Evolutionary conservation across 805 yeast species (phyloP), one percentile per base, ranked within the genome.

Genomic region (Metschnikowia matae): DNA sequence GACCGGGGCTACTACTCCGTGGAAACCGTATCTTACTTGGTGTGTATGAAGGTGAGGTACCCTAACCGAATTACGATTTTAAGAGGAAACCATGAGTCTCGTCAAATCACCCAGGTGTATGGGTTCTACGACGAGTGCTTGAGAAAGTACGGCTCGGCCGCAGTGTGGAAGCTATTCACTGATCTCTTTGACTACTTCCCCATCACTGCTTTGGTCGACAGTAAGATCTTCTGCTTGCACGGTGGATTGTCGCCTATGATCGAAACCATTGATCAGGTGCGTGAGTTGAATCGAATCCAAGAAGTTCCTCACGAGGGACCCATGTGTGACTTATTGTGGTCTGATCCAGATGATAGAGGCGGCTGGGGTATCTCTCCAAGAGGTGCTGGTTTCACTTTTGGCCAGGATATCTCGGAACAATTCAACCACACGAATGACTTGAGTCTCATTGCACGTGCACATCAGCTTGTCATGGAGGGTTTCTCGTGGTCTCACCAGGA

Each of bases 371-470:
- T 91, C 58, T 85, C 94, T 64, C 96, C 97, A 69, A 83, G 97
- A 81, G 97, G 97, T 77, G 97, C 97, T 54, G 97, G 97, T 69
- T 91, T 87, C 84, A 89, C 96, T 63, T 91, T 91, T 81, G 97
- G 97, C 61, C 95, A 86, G 73, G 96, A 91, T 75, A 89, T 90
- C 62, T 82, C 91, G 58, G 96, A 88, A 66, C 96, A 89, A 65
- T 91, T 91, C 71, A 91, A 91, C 66, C 96, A 90, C 70, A 85
- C 90, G 17, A 91, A 91, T 67, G 90, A 86, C 57, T 75, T 91
- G 56, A 78, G 87, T 47, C 74, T 91, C 55, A 86, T 91, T 56
- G 96, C 97, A 26, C 82, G 97, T 72, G 97, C 97, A 8, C 97
- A 90, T 75, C 97, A 90, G 71, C 78, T 90, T 67, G 96, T 90